phyloP scores from a whole-genome alignment of 768 basidiomycete species.

The Termitomyces heimii region DNA sequence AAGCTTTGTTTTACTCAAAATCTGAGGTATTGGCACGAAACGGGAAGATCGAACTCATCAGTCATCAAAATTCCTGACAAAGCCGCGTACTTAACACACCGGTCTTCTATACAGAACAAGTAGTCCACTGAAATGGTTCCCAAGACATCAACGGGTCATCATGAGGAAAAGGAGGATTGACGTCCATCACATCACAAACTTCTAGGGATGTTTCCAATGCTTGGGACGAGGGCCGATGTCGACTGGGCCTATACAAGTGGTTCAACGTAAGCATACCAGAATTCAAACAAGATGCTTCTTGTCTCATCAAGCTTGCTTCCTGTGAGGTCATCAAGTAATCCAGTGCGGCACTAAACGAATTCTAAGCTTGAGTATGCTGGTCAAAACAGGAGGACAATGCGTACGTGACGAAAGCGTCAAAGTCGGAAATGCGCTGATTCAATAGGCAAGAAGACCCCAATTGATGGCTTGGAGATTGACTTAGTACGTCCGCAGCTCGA shows the following conservation, averaged over 20 bases:
- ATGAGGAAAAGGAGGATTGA: constrained; percentile 28
- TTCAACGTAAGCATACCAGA: constrained; percentile 7
- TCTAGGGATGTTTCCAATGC: no score
- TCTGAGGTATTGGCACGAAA: neutral
- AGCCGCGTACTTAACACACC: neutral
- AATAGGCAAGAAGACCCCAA: constrained; percentile 30
- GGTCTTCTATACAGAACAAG: neutral
- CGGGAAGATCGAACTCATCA: neutral
- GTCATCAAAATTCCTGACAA: neutral
- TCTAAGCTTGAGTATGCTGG: constrained; percentile 8
- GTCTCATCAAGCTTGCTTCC: constrained; percentile 15
- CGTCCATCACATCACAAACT: constrained; percentile 22
- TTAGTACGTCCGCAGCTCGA: constrained; percentile 49
- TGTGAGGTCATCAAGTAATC: constrained; percentile 28
- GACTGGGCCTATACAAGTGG: constrained; percentile 9
- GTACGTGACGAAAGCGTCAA: constrained; percentile 51
- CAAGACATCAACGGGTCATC: constrained; percentile 62
- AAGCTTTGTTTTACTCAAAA: no score
- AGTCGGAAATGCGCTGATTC: constrained; percentile 39
- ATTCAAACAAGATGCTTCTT: constrained; percentile 10
- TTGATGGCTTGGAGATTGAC: constrained; percentile 37
- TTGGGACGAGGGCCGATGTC: constrained; percentile 9
- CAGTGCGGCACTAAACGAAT: constrained; percentile 30
- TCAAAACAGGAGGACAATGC: constrained; percentile 14
- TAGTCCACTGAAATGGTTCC: constrained; percentile 36